Conservation (phyloP, 129 eudicot genomes). For the Saussurea involucrata region DNA sequence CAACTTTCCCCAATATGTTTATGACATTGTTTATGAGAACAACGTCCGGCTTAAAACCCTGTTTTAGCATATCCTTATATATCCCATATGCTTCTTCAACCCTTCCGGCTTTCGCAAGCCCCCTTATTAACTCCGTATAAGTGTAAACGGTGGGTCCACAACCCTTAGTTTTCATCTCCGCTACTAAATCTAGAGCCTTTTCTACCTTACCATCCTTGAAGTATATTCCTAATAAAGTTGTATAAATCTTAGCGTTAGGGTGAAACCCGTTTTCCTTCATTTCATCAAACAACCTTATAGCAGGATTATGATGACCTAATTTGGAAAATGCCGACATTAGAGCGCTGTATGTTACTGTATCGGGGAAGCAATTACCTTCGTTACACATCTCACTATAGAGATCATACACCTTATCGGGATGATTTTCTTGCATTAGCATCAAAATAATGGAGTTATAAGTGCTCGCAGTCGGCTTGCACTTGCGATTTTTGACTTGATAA, state of each 20-base stretch:
- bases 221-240: conserved; percentile 64
- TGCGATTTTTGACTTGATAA: conserved; percentile 75
- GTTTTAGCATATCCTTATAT: conserved; percentile 53
- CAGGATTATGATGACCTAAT: conserved; percentile 64
- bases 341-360: conserved; percentile 85
- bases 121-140: conserved; percentile 76
- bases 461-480: conserved; percentile 73
- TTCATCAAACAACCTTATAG: conserved; percentile 74
- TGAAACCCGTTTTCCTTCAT: conserved; percentile 84
- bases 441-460: conserved; percentile 79
- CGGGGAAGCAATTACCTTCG: conserved; percentile 80
- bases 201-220: conserved; percentile 65
- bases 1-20: conserved; percentile 71
- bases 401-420: conserved; percentile 80
- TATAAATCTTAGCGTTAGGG: conserved; percentile 83
- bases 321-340: conserved; percentile 72
- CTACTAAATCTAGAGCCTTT: conserved; percentile 65
- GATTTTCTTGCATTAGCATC: conserved; percentile 95
- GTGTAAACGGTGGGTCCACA: conserved; percentile 86
- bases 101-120: conserved; percentile 68
- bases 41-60: conserved; percentile 75
- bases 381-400: conserved; percentile 93
- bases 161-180: conserved; percentile 65
- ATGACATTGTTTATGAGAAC: conserved; percentile 84
- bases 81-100: conserved; percentile 73